Evolutionary conservation across 1,139 yeast species (phyloP), one percentile per base, ranked within the genome.

Genomic region (Blastobotrys aristatus): DNA sequence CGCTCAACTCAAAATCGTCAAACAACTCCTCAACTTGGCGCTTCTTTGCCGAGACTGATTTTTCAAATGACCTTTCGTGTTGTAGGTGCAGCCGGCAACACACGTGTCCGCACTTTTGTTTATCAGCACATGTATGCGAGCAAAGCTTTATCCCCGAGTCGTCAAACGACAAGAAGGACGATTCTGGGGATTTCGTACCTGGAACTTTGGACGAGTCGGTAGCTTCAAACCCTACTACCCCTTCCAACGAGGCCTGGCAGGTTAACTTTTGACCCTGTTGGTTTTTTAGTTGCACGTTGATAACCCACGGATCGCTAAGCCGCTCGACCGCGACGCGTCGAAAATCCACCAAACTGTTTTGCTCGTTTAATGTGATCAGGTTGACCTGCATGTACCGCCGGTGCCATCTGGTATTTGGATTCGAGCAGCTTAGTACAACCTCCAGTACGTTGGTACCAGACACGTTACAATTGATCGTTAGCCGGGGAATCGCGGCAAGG

Each of bases 1-100:
- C 24, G 3, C 24, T 8, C 22, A 16, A 10, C 6, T 26, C n/a
- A 6, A 27, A 26, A 8, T 24, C 18, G 31, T 26, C 38, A 21
- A 40, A 40, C 38, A 40, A 10, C 14, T 40, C 44, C 37, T 40
- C 26, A 10, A 40, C 24, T 10, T 24, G 8, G 5, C 44, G 29
- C 38, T 40, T 40, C 24, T 40, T 40, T 10, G 22, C 29, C 27
- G 5, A 10, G 10, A 10, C 10, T 10, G 5, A 10, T 14, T 31
- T 33, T 8, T 13, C 30, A 33, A 40, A 40, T 1, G 44, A 26
- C 14, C n/a, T 27, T 13, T 40, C 44, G 22, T 20, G 44, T 8
- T 40, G 37, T 10, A 40, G 6, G 21, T 40, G 44, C 14, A 40
- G 22, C 21, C n/a, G 16, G 21, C 44, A 40, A 16, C 44, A 40